Conservation (phyloP, 1,284 basidiomycete genomes). For the Filobasidium uniguttulatum region DNA sequence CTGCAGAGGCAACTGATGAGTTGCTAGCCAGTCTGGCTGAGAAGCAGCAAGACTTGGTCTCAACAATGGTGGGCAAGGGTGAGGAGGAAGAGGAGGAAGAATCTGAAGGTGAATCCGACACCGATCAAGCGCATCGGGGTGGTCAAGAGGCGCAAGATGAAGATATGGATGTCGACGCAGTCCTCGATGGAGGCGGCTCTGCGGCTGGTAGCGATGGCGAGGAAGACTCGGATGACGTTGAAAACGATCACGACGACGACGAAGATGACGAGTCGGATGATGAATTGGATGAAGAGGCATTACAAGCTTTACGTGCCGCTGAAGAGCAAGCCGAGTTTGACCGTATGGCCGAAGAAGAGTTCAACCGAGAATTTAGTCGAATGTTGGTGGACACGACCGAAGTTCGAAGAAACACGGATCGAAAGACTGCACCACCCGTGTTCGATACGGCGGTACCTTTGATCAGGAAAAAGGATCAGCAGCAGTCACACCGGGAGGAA, state of each 20-base stretch:
- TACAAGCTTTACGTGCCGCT: background rate
- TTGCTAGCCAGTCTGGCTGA: constrained; percentile 54
- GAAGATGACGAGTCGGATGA: constrained; percentile 19
- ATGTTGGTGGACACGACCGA: constrained; percentile 77
- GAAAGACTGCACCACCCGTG: constrained; percentile 62
- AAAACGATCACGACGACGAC: too few species aligned
- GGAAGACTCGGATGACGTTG: too few species aligned
- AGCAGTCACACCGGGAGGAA: constrained; percentile 29
- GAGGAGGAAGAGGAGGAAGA: constrained; percentile 40
- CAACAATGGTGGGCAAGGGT: constrained; percentile 18
- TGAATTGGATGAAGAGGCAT: constrained; percentile 1
- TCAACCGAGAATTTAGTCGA: constrained; percentile 88
- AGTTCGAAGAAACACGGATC: constrained; percentile 67
- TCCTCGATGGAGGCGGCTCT: constrained; percentile 15
- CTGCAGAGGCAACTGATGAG: constrained; percentile 72
- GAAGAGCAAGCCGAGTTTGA: constrained; percentile 34
- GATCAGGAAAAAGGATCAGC: constrained; percentile 44
- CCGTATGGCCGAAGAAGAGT: constrained; percentile 81
- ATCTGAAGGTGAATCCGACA: constrained; percentile 58
- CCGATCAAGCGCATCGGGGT: constrained; percentile 43
- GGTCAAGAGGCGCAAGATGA: constrained; percentile 48
- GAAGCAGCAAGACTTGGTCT: constrained; percentile 31
- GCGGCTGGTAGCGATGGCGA: constrained; percentile 19
- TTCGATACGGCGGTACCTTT: constrained; percentile 65
- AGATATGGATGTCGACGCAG: constrained; percentile 24